Conservation (phyloP, 2,329 filamentous ascomycete genomes). For the Phialophora chinensis region DNA sequence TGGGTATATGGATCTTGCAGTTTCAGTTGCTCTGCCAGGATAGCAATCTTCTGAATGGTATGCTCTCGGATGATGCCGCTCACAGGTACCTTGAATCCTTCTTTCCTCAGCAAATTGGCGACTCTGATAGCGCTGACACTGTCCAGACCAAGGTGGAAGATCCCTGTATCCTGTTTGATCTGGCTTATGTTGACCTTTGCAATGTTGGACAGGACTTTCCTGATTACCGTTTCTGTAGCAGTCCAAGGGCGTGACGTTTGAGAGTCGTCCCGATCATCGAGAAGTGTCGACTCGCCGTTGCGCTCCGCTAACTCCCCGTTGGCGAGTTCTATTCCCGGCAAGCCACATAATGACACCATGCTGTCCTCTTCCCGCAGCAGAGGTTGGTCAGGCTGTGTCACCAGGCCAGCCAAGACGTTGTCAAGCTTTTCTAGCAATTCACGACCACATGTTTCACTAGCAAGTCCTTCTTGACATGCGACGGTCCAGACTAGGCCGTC, state of each 20-base stretch:
- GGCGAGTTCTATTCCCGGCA: conserved; percentile 44
- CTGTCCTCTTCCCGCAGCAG: conserved; percentile 51
- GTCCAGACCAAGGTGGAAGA: conserved; percentile 87
- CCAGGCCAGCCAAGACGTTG: conserved; percentile 61
- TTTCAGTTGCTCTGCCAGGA: conserved; percentile 20
- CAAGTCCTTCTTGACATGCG: conserved; percentile 67
- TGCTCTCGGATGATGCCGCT: conserved; percentile 72
- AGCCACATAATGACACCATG: conserved; percentile 64
- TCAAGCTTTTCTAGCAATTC: conserved; percentile 67
- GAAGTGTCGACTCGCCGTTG: neutral
- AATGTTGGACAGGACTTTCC: conserved; percentile 58
- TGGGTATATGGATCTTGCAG: neutral
- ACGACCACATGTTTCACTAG: conserved; percentile 55
- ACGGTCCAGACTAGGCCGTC: conserved; percentile 70
- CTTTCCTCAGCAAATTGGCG: conserved; percentile 70
- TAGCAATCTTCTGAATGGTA: conserved; percentile 70
- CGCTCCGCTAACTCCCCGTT: too few species aligned
- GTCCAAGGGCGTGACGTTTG: conserved; percentile 40
- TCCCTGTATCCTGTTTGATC: conserved; percentile 66
- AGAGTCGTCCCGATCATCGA: neutral
- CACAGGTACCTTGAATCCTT: conserved; percentile 67
- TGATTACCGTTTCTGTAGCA: conserved; percentile 49
- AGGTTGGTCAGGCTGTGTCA: conserved; percentile 56
- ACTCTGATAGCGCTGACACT: conserved; percentile 92
- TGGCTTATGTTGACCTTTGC: conserved; percentile 64